These are phyloP conservation scores for Celoporthe dispersa DNA, from an alignment of 2,329 filamentous ascomycete species.

Conservation along the genomic window DNA sequence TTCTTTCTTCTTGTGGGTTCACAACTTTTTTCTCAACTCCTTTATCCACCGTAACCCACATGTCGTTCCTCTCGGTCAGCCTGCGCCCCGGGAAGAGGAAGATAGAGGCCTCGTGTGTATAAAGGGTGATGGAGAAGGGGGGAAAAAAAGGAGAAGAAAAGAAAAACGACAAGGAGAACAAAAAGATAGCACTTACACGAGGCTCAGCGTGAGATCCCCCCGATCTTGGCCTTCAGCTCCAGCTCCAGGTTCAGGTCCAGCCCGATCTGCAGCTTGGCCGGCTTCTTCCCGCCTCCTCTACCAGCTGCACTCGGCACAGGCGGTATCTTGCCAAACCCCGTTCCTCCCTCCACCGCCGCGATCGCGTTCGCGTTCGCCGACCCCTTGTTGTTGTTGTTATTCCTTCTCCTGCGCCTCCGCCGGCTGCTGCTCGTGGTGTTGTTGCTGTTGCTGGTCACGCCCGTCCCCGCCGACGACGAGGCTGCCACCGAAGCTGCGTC, in stretches of 20 bases:
- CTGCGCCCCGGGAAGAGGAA: neutral
- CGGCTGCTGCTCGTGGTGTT: conserved; percentile 21
- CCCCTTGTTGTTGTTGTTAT: conserved; percentile 14
- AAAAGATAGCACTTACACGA: conserved; percentile 59
- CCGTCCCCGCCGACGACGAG: neutral
- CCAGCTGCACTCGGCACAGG: neutral
- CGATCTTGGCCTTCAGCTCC: conserved; percentile 78
- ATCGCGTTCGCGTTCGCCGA: neutral
- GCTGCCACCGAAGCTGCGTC: conserved; percentile 21
- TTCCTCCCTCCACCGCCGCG: neutral
- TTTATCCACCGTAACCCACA: neutral
- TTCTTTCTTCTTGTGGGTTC: neutral
- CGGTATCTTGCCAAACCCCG: conserved; percentile 5
- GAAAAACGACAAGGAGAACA: neutral
- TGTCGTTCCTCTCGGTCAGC: conserved; percentile 15
- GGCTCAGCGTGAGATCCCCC: conserved; percentile 72
- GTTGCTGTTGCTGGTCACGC: conserved; percentile 1
- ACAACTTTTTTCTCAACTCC: neutral
- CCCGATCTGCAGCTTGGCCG: conserved; percentile 38
- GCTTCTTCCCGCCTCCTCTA: conserved; percentile 34
- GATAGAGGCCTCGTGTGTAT: neutral
- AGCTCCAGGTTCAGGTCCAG: conserved; percentile 76
- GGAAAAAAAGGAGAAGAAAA: neutral
- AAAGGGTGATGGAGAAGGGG: neutral
- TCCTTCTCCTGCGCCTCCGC: conserved; percentile 22